phyloP scores from a whole-genome alignment of 75 land plant species.

The Pseudotsuga menziesii region DNA sequence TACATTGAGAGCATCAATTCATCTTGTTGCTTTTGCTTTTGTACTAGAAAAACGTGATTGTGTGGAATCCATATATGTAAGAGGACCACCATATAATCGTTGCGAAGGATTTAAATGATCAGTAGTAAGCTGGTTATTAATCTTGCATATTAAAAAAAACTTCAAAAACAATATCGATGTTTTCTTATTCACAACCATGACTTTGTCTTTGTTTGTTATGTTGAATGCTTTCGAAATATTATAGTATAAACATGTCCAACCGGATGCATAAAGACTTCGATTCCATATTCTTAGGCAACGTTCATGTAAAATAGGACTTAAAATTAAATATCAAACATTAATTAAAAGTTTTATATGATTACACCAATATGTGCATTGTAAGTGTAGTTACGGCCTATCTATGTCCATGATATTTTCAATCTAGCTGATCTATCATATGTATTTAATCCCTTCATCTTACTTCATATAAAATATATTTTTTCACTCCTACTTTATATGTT shows the following conservation, averaged over 20 bases:
- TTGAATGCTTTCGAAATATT: background rate
- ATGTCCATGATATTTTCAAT: too few species aligned
- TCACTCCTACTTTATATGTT: too few species aligned
- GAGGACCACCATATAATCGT: constrained; percentile 93
- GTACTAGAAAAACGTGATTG: constrained; percentile 78
- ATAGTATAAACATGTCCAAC: background rate
- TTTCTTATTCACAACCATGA: too few species aligned
- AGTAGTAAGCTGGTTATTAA: too few species aligned
- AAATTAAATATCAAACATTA: background rate
- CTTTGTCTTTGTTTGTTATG: background rate
- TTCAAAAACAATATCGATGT: too few species aligned
- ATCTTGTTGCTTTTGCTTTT: constrained; percentile 72
- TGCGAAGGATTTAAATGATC: too few species aligned
- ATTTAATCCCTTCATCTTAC: background rate
- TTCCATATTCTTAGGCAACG: background rate
- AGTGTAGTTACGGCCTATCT: too few species aligned
- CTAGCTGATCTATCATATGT: too few species aligned
- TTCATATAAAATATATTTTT: too few species aligned
- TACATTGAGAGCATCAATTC: constrained; percentile 90
- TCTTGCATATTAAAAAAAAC: too few species aligned
- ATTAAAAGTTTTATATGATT: too few species aligned
- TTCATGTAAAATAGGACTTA: background rate
- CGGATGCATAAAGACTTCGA: background rate
- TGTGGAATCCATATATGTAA: constrained; percentile 89
- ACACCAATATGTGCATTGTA: too few species aligned